These are phyloP conservation scores for Apium graveolens DNA, from an alignment of 129 eudicot species.

Conservation along the genomic window DNA sequence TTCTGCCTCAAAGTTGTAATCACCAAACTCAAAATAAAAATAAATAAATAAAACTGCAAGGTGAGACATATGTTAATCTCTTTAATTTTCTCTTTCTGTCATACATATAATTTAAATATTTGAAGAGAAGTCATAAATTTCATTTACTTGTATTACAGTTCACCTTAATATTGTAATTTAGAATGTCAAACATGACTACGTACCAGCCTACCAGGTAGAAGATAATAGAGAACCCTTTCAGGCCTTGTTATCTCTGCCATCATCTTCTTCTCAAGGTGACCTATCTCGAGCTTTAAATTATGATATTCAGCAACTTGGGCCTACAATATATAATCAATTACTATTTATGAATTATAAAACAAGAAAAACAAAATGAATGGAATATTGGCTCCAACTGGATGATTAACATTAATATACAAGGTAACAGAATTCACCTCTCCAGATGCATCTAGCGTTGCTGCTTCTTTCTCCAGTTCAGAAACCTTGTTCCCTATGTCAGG, in stretches of 20 bases:
- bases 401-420: background rate
- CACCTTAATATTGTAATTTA: background rate
- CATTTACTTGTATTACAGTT: background rate
- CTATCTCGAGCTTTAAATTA: conserved; percentile 73
- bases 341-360: background rate
- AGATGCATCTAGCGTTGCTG: conserved; percentile 77
- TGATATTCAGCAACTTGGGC: conserved; percentile 93
- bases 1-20: background rate
- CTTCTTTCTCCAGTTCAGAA: conserved; percentile 84
- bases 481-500: conserved; percentile 93
- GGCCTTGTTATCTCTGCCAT: conserved; percentile 92
- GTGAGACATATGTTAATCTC: background rate
- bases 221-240: conserved; percentile 76
- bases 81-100: background rate
- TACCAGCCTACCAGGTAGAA: conserved; percentile 96
- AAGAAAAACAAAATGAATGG: background rate
- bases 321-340: conserved; percentile 22
- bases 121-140: background rate
- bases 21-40: background rate
- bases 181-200: conserved; percentile 8
- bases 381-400: background rate
- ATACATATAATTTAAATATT: background rate
- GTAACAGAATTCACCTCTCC: conserved; percentile 60
- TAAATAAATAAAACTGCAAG: background rate
- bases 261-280: conserved; percentile 83